phyloP scores from a whole-genome alignment of 73 alveolate genomes.

The Paraurostyla sp. region DNA sequence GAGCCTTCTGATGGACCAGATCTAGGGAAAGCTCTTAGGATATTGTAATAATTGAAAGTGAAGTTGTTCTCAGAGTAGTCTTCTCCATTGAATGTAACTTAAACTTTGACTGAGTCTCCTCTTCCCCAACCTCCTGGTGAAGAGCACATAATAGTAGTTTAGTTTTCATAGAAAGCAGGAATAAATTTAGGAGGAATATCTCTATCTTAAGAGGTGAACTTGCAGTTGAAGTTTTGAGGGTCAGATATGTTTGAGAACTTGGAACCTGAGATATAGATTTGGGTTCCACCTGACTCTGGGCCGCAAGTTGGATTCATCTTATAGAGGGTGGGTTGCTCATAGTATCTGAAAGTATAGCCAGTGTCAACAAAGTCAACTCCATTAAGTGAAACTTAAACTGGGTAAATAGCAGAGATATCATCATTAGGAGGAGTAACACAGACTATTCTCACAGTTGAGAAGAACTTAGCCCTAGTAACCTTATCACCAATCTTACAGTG shows the following conservation, averaged over 20 bases:
- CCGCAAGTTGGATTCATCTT: slow-evolving; percentile 87
- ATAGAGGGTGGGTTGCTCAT: slow-evolving; percentile 78
- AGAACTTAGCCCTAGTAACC: slow-evolving; percentile 85
- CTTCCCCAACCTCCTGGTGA: slow-evolving; percentile 95
- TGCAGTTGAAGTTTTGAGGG: slow-evolving; percentile 89
- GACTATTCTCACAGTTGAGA: slow-evolving; percentile 86
- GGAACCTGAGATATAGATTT: slow-evolving; percentile 83
- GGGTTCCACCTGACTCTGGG: slow-evolving; percentile 94
- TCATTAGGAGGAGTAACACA: slow-evolving; percentile 91
- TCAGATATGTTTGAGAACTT: slow-evolving; percentile 87
- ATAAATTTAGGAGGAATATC: slow-evolving; percentile 76
- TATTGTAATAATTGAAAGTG: slow-evolving; percentile 85
- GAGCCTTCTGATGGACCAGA: slow-evolving; percentile 94
- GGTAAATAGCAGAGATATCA: slow-evolving; percentile 65
- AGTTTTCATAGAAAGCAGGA: slow-evolving; percentile 79
- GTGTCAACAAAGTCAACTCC: slow-evolving; percentile 91
- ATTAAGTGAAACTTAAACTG: slow-evolving; percentile 86
- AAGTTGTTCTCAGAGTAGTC: slow-evolving; percentile 84
- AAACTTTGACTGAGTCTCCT: slow-evolving; percentile 88
- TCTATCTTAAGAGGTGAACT: slow-evolving; percentile 78
- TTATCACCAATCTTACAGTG: slow-evolving; percentile 93
- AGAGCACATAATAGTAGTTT: slow-evolving; percentile 86
- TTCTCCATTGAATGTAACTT: slow-evolving; percentile 92
- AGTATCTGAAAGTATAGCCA: slow-evolving; percentile 83
- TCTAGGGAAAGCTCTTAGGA: slow-evolving; percentile 82